phyloP scores from a whole-genome alignment of 2,329 filamentous ascomycete genomes.

The Pleurostoma richardsiae region DNA sequence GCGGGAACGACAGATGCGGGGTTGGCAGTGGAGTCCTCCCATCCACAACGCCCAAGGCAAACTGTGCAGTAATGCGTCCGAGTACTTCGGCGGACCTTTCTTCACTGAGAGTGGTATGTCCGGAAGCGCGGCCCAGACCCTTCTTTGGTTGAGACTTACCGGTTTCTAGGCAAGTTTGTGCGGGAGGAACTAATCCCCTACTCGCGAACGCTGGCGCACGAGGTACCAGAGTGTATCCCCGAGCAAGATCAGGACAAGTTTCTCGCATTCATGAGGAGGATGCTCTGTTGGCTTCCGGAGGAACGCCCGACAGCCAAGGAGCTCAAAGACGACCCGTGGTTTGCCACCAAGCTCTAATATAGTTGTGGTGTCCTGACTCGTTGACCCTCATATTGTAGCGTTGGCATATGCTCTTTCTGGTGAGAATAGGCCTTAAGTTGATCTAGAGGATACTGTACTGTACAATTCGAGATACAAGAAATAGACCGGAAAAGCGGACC shows the following conservation, averaged over 20 bases:
- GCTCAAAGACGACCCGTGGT: conserved; percentile 7
- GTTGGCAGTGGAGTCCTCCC: conserved; percentile 1
- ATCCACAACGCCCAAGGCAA: background rate
- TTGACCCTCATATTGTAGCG: background rate
- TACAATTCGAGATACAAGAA: background rate
- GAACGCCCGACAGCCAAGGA: conserved; percentile 6
- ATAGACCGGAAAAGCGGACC: background rate
- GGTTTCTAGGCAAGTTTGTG: conserved; percentile 3
- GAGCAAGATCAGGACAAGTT: conserved; percentile 5
- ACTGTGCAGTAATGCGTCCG: conserved; percentile 1
- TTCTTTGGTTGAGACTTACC: background rate
- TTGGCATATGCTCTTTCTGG: background rate
- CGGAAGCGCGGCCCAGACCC: background rate
- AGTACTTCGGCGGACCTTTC: conserved; percentile 5
- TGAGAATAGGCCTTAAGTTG: background rate
- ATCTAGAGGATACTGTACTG: background rate
- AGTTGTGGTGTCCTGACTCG: background rate
- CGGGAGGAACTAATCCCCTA: background rate
- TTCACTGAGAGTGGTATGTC: conserved; percentile 3
- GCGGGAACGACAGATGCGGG: background rate
- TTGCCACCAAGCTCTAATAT: background rate
- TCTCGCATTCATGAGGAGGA: conserved; percentile 6
- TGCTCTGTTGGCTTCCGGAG: conserved; percentile 10
- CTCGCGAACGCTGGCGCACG: background rate
- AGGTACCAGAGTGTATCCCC: background rate